Conservation (phyloP, 768 basidiomycete species). For the Trametes coccinea region DNA sequence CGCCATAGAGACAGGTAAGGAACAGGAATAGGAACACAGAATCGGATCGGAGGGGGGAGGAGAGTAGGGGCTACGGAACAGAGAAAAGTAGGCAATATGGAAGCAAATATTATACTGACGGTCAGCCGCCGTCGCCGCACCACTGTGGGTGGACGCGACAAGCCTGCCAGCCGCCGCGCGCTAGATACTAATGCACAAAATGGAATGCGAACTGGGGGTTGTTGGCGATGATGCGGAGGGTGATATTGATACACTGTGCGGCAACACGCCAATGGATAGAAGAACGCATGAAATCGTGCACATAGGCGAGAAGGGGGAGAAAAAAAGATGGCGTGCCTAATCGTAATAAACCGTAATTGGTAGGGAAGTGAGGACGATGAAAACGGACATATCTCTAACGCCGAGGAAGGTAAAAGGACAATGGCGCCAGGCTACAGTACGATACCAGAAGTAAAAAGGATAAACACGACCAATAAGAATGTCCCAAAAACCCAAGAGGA, state of each 20-base stretch:
- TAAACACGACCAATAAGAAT: slow-evolving; percentile 26
- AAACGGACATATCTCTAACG: slow-evolving; percentile 17
- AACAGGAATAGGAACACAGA: slow-evolving; percentile 1
- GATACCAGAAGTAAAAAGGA: slow-evolving; percentile 15
- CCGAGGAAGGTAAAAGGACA: slow-evolving; percentile 7
- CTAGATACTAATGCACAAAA: slow-evolving; percentile 26
- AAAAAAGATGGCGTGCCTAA: slow-evolving; percentile 2
- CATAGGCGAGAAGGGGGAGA: background rate
- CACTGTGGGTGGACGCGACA: background rate
- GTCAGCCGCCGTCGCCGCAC: slow-evolving; percentile 1
- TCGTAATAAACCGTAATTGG: slow-evolving; percentile 8
- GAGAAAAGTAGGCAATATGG: slow-evolving; percentile 14
- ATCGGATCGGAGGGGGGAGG: background rate
- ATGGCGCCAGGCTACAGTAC: slow-evolving; percentile 22
- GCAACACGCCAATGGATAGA: slow-evolving; percentile 18
- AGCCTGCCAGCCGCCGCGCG: background rate
- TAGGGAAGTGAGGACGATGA: background rate
- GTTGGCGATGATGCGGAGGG: slow-evolving; percentile 19
- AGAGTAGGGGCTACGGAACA: background rate
- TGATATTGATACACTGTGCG: slow-evolving; percentile 28
- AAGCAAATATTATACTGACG: slow-evolving; percentile 22
- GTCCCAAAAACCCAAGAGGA: slow-evolving; percentile 43
- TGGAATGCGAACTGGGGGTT: slow-evolving; percentile 5
- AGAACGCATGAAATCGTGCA: slow-evolving; percentile 17
- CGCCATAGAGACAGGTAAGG: slow-evolving; percentile 7